A percentile compares a stretch with the other conserved stretches of the same genome.
Evolutionary conservation across 345 rosid species (phyloP).

Genomic region (Arabidopsis arenosa): DNA sequence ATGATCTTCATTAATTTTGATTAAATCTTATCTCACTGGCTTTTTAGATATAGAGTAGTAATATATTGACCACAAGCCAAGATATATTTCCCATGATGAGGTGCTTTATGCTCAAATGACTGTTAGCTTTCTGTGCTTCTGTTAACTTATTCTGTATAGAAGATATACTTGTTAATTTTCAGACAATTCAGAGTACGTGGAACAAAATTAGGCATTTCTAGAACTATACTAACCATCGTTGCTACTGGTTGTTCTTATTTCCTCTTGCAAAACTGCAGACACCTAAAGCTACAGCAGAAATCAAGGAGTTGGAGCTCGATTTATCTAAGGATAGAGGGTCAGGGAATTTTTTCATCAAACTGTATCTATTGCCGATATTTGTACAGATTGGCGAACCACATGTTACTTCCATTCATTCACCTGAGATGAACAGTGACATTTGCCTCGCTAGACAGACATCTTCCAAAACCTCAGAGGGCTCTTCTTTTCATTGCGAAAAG

Average conservation of each 20-base stretch:
- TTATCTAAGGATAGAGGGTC: conserved; percentile 80
- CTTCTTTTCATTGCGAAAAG: conserved; percentile 68
- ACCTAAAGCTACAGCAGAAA: conserved; percentile 65
- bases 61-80: not conserved
- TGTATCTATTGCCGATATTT: conserved; percentile 69
- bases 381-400: conserved; percentile 68
- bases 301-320: conserved; percentile 79
- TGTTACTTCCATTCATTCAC: conserved; percentile 55
- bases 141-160: not conserved
- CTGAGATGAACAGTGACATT: conserved; percentile 48
- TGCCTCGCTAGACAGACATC: conserved; percentile 49
- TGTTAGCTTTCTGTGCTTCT: not conserved
- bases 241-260: not conserved
- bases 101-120: not conserved
- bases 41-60: not conserved
- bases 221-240: conserved; percentile 2
- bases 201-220: not conserved
- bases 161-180: not conserved
- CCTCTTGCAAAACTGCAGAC: conserved; percentile 59
- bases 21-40: not conserved
- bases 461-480: conserved; percentile 50
- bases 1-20: not conserved
- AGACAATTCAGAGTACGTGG: no score
- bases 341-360: conserved; percentile 57
- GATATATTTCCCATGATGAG: not conserved